phyloP scores from a whole-genome alignment of 495 filamentous ascomycete genomes.

The Penicillium waksmanii region DNA sequence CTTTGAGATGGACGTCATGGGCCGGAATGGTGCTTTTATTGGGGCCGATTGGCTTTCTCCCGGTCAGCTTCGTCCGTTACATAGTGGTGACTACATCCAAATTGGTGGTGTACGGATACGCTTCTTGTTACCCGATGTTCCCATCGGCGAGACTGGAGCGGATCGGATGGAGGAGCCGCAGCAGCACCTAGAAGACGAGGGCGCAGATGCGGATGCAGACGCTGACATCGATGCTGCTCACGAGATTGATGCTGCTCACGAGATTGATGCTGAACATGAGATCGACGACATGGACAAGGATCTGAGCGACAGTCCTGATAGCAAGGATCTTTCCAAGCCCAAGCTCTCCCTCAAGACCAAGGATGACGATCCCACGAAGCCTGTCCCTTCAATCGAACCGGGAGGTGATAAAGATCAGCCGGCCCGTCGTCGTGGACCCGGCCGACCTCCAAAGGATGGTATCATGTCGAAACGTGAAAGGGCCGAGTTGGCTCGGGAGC shows the following conservation, averaged over 20 bases:
- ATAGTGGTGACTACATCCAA: constrained; percentile 74
- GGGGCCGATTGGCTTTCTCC: constrained; percentile 70
- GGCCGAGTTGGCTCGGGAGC: constrained; percentile 66
- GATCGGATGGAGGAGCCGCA: constrained; percentile 70
- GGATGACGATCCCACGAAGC: constrained; percentile 32
- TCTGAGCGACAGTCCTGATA: constrained; percentile 37
- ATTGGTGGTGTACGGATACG: constrained; percentile 76
- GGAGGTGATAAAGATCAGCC: constrained; percentile 46
- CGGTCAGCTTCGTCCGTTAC: constrained; percentile 65
- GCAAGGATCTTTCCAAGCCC: constrained; percentile 38
- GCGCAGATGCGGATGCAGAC: constrained; percentile 35
- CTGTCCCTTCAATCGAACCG: constrained; percentile 41
- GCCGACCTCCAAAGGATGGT: constrained; percentile 87
- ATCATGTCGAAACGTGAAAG: constrained; percentile 89
- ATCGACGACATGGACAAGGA: constrained; percentile 39
- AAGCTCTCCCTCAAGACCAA: constrained; percentile 47
- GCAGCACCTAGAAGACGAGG: constrained; percentile 55
- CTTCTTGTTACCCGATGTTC: constrained; percentile 75
- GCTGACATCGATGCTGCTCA: constrained; percentile 36
- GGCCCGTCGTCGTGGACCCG: constrained; percentile 77
- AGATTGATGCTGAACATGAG: constrained; percentile 43
- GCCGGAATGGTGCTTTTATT: constrained; percentile 84
- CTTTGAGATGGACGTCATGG: constrained; percentile 81
- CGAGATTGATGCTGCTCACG: constrained; percentile 41
- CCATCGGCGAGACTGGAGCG: constrained; percentile 68